These are phyloP conservation scores for Trichoderma gamsii DNA, from an alignment of 495 filamentous ascomycete genomes.

Conservation along the genomic window DNA sequence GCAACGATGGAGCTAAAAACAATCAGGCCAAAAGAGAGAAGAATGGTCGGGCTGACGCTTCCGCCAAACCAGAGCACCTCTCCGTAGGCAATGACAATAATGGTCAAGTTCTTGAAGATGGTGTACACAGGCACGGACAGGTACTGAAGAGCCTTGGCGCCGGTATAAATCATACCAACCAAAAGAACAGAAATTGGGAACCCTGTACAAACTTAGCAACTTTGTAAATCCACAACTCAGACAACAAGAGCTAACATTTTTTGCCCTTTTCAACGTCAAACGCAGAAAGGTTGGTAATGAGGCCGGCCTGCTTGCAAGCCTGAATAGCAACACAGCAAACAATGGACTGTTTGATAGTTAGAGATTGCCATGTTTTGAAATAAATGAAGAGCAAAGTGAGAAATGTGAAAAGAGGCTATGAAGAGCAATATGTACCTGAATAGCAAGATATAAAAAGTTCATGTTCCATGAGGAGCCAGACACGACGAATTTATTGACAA, in stretches of 20 bases:
- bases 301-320: conserved; percentile 68
- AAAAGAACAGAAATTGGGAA: conserved; percentile 95
- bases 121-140: conserved; percentile 98
- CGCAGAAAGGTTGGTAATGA: conserved; percentile 79
- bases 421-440: conserved; percentile 62
- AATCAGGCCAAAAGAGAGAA: conserved; percentile 97
- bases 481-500: conserved; percentile 98
- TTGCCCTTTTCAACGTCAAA: conserved; percentile 86
- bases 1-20: conserved; percentile 91
- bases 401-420: too few relatives aligned
- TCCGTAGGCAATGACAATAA: conserved; percentile 96
- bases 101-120: conserved; percentile 99
- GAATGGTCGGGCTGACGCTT: conserved; percentile 76
- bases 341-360: conserved; percentile 54
- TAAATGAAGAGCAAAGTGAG: background rate
- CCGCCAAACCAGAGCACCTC: conserved; percentile 99
- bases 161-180: conserved; percentile 99
- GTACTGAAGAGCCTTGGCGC: conserved; percentile 92
- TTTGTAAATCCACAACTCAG: background rate
- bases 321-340: conserved; percentile 90
- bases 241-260: conserved; percentile 64
- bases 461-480: conserved; percentile 88
- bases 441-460: conserved; percentile 87
- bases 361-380: background rate
- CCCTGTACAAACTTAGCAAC: conserved; percentile 51